phyloP scores from a whole-genome alignment of 768 basidiomycete genomes.

The Xanthoconium stramineum region DNA sequence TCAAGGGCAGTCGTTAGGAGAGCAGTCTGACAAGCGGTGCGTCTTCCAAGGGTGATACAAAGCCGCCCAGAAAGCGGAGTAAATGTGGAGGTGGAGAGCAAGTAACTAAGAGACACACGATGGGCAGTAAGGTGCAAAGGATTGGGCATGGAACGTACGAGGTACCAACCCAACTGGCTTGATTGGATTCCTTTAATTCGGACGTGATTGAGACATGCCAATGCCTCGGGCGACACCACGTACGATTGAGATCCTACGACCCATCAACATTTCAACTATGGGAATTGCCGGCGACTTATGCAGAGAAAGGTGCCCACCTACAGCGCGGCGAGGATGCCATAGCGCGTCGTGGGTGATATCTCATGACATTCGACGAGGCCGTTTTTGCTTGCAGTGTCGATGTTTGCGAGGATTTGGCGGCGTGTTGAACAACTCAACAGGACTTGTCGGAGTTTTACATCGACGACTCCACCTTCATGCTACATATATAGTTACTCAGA shows the following conservation, averaged over 20 bases:
- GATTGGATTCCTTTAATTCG: conserved; percentile 25
- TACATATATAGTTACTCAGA: no score
- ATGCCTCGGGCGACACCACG: background rate
- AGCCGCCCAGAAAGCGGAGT: conserved; percentile 19
- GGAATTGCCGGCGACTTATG: conserved; percentile 31
- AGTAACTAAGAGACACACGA: background rate
- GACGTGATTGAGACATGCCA: conserved; percentile 15
- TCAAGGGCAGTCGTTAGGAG: conserved; percentile 5
- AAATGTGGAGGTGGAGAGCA: conserved; percentile 14
- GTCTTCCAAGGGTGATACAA: conserved; percentile 14
- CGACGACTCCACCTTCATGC: no score
- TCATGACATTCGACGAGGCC: conserved; percentile 49
- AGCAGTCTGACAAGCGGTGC: conserved; percentile 12
- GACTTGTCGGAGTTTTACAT: no score
- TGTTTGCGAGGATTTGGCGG: no score
- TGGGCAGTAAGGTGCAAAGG: no score
- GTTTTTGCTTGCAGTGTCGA: background rate
- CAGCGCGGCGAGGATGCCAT: conserved; percentile 63
- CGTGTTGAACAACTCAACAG: no score
- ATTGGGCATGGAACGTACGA: conserved; percentile 6
- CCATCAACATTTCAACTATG: no score
- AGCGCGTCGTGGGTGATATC: conserved; percentile 51
- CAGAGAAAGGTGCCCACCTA: conserved; percentile 71
- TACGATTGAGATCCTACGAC: background rate
- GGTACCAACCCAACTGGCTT: conserved; percentile 27